phyloP scores from a whole-genome alignment of 306 rosid species.

The Delonix regia region DNA sequence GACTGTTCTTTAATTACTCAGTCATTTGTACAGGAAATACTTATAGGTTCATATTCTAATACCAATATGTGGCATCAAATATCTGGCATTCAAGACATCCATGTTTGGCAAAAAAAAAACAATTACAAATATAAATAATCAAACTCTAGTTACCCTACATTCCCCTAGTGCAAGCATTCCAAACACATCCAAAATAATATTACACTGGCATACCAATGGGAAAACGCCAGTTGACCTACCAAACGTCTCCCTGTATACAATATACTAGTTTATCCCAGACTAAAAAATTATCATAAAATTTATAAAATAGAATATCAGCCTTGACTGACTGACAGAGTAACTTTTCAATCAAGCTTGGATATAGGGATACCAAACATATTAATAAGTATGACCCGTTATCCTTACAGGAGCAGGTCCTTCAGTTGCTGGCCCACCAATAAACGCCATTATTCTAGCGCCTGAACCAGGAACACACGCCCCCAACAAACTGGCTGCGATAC shows the following conservation, averaged over 20 bases:
- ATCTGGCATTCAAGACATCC: not conserved
- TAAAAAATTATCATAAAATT: not conserved
- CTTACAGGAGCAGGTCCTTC: constrained; percentile 97
- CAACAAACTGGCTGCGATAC: constrained; percentile 84
- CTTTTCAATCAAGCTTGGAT: not conserved
- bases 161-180: not conserved
- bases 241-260: not conserved
- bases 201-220: not conserved
- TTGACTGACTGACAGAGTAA: not conserved
- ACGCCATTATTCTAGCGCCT: constrained; percentile 90
- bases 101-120: not conserved
- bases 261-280: not conserved
- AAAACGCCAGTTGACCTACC: not conserved
- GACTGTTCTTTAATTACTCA: not conserved
- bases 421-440: constrained; percentile 93
- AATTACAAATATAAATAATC: not conserved
- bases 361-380: not conserved
- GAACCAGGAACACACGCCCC: constrained; percentile 98
- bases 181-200: not conserved
- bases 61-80: not conserved
- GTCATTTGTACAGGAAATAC: not conserved
- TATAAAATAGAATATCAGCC: constrained; percentile 20
- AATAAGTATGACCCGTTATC: constrained; percentile 28
- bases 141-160: not conserved
- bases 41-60: not conserved